Percentiles rank a stretch among this genome's conserved stretches.
Evolutionary conservation across 805 yeast species (phyloP).

Genomic region (Metschnikowia kunwiensis): DNA sequence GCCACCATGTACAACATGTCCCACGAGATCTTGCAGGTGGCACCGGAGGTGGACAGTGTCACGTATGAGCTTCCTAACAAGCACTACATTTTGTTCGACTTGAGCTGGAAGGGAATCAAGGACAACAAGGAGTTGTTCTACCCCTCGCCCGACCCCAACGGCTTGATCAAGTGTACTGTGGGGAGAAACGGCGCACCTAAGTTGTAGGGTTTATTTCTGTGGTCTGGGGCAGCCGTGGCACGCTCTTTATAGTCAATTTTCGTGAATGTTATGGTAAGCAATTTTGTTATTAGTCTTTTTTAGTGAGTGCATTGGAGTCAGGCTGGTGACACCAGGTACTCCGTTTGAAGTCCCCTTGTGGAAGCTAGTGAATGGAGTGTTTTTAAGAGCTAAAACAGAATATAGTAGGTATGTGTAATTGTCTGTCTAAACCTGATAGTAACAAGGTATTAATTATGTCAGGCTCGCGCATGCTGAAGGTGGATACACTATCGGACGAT

Average conservation of each 20-base stretch:
- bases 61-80: slow-evolving; percentile 83
- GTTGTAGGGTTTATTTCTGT: no score
- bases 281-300: not conserved
- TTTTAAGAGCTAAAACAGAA: no score
- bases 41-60: slow-evolving; percentile 59
- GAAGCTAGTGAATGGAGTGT: no score
- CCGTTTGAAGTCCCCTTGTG: no score
- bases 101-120: slow-evolving; percentile 78
- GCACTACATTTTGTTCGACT: slow-evolving; percentile 80
- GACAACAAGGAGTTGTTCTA: slow-evolving; percentile 82
- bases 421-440: no score
- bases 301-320: not conserved
- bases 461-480: no score
- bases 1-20: slow-evolving; percentile 96
- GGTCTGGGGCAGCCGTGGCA: no score
- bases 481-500: no score
- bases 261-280: no score
- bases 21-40: slow-evolving; percentile 59
- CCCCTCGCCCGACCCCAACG: slow-evolving; percentile 91
- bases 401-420: no score
- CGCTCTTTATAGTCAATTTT: not conserved
- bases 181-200: slow-evolving; percentile 53
- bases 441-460: no score
- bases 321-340: no score
- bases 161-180: slow-evolving; percentile 84